Evolutionary conservation across 192 early-diverging fungal species (phyloP).

Genomic region (Dimargaris verticillata): DNA sequence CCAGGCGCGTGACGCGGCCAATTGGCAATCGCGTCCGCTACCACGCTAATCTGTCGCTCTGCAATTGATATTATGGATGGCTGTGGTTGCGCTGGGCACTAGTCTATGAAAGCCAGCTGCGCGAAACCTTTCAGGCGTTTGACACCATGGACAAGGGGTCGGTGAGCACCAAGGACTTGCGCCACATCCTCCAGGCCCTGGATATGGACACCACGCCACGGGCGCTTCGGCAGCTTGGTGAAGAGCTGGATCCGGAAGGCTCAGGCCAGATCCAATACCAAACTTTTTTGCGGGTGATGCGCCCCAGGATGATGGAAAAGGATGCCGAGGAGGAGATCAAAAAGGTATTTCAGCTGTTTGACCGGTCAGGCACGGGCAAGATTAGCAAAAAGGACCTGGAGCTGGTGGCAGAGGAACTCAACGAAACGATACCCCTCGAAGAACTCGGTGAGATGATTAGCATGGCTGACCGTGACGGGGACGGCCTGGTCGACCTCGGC

Average conservation of each 20-base stretch:
- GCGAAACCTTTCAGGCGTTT: conserved; percentile 20
- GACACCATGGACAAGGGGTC: conserved; percentile 18
- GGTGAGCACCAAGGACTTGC: conserved; percentile 15
- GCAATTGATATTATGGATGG: background rate
- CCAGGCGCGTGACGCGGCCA: too few species aligned
- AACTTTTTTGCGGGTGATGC: background rate
- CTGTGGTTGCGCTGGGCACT: background rate
- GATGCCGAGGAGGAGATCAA: conserved; percentile 53
- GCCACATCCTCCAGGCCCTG: conserved; percentile 13
- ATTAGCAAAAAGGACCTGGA: conserved; percentile 67
- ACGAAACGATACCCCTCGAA: conserved; percentile 44
- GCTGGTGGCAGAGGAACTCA: conserved; percentile 38
- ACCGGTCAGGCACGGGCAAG: conserved; percentile 47
- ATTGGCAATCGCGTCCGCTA: too few species aligned
- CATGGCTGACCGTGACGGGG: conserved; percentile 42
- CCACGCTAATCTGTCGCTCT: conserved; percentile 15
- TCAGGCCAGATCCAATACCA: conserved; percentile 18
- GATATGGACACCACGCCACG: conserved; percentile 9
- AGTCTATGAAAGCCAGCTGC: conserved; percentile 14
- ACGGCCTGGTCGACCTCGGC: conserved; percentile 39
- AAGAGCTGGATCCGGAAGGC: conserved; percentile 17
- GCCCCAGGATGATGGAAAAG: conserved; percentile 16
- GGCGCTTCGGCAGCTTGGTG: conserved; percentile 13
- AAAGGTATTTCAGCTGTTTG: conserved; percentile 65
- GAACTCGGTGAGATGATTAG: conserved; percentile 51